Evolutionary conservation across 352 stramenopile species (phyloP).

Genomic region (Phytopythium kandeliae): DNA sequence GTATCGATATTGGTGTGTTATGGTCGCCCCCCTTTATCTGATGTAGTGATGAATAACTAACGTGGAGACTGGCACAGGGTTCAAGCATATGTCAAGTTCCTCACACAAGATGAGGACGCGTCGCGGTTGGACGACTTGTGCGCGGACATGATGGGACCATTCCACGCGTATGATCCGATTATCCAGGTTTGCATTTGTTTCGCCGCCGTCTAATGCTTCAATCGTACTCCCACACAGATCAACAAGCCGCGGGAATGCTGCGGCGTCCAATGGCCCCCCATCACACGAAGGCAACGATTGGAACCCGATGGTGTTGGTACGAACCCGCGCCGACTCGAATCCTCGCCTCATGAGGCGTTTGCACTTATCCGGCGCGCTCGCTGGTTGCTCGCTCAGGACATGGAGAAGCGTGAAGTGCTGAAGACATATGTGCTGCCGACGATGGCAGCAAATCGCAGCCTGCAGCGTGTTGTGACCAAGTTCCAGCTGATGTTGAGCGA

Average conservation of each 20-base stretch:
- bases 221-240: background rate
- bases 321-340: constrained; percentile 10
- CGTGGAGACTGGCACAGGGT: constrained; percentile 31
- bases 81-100: constrained; percentile 74
- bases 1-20: constrained; percentile 77
- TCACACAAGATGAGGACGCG: constrained; percentile 78
- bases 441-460: constrained; percentile 70
- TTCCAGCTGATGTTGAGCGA: constrained; percentile 82
- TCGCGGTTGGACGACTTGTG: constrained; percentile 69
- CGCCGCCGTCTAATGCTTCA: too few relatives aligned
- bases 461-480: constrained; percentile 80
- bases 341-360: constrained; percentile 9
- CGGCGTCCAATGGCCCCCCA: background rate
- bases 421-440: constrained; percentile 65
- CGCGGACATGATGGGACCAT: constrained; percentile 71
- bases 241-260: background rate
- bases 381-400: constrained; percentile 23
- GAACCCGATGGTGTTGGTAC: constrained; percentile 41
- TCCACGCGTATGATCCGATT: constrained; percentile 38
- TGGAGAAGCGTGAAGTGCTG: constrained; percentile 69
- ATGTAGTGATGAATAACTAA: background rate
- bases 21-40: background rate
- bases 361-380: background rate
- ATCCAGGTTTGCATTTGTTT: too few relatives aligned
- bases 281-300: constrained; percentile 10